Evolutionary conservation across 2,329 filamentous ascomycete species (phyloP), one percentile per base, ranked within the genome.

Genomic region (Colletotrichum sp.): DNA sequence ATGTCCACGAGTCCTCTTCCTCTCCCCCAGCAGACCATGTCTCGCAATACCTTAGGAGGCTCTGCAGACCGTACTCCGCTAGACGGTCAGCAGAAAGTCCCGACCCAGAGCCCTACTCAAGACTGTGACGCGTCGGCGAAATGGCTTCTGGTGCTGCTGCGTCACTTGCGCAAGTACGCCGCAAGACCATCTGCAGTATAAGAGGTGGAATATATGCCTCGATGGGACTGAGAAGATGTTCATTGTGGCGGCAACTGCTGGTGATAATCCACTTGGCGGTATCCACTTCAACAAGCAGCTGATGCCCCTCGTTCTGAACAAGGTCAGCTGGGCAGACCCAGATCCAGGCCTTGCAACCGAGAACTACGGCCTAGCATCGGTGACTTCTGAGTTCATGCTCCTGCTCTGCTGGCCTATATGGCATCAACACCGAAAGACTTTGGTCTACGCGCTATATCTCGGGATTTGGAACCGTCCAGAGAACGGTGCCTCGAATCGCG

Each of bases 341-440:
- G 57, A 32, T 11, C 39, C 39, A 13, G 19, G 39, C 39, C 39
- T 44, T n/a, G 3, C 39, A n/a, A n/a, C 39, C 2, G 19, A 44
- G 9, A 44, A n/a, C 16, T 44, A 19, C 16, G 39, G 5, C 8
- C 8, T 44, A n/a, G 8, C 3, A 19, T 2, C 1, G 39, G 39
- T 44, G 5, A 11, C 5, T 0, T n/a, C 0, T 19, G n/a, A 22
- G 4, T 16, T 19, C 39, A 19, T n/a, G 16, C 2, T 44, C 8
- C 39, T 44, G 8, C 1, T 44, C 5, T 44, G 16, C 39, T 19
- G 39, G 39, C 0, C 16, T 44, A 2, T n/a, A 19, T 44, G 39
- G 16, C 39, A 44, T 19, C 16, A 44, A 44, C 2, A 44, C 39
- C 39, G 39, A n/a, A n/a, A 44, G 39, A 5, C 39, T n/a, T n/a